Conservation (phyloP, 352 stramenopile species). For the Globisporangium middletonii region DNA sequence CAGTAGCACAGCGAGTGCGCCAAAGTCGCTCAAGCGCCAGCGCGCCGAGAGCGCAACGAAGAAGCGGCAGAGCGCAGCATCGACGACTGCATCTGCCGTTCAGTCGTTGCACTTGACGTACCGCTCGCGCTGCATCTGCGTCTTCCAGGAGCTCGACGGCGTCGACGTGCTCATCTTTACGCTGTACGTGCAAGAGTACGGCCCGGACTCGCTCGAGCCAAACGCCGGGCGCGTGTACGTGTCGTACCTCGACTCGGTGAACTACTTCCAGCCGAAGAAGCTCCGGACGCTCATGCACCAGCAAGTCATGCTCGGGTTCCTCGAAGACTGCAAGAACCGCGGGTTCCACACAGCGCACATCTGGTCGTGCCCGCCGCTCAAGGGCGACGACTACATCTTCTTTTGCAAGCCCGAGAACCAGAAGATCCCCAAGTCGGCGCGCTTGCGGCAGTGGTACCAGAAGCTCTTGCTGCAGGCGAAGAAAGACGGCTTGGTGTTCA, state of each 20-base stretch:
- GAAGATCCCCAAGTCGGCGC: conserved; percentile 85
- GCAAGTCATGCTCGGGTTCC: conserved; percentile 83
- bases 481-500: conserved; percentile 72
- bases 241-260: conserved; percentile 86
- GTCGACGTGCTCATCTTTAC: conserved; percentile 88
- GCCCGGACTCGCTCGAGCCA: conserved; percentile 55
- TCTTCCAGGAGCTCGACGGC: conserved; percentile 87
- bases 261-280: conserved; percentile 88
- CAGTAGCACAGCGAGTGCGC: conserved; percentile 13
- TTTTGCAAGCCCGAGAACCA: conserved; percentile 89
- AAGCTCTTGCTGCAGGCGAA: conserved; percentile 78
- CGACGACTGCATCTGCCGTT: conserved; percentile 3
- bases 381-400: conserved; percentile 89
- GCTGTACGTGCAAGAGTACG: conserved; percentile 87
- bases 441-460: conserved; percentile 84
- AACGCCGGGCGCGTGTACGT: conserved; percentile 85
- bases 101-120: conserved; percentile 72
- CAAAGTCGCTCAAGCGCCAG: conserved; percentile 65
- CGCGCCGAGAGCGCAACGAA: conserved; percentile 12
- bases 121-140: conserved; percentile 83
- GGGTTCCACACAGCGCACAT: conserved; percentile 87
- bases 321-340: conserved; percentile 84
- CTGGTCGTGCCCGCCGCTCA: conserved; percentile 86
- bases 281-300: conserved; percentile 85
- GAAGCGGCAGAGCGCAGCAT: conserved; percentile 23